phyloP scores from a whole-genome alignment of 129 eudicot species.

The Rutidosis leptorrhynchoides region DNA sequence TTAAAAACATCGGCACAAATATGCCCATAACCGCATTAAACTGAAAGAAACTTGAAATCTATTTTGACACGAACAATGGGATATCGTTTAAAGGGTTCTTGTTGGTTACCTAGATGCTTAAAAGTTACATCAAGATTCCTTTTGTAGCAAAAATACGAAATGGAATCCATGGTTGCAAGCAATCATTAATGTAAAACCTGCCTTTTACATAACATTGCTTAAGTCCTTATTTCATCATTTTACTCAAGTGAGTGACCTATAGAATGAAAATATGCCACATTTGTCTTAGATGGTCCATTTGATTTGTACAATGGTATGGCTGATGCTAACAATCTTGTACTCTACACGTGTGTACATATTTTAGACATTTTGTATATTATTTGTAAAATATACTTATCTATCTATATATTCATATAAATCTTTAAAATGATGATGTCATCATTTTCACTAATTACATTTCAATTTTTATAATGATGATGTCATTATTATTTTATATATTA shows the following conservation, averaged over 20 bases:
- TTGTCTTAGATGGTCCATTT: slow-evolving; percentile 24
- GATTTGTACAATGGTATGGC: slow-evolving; percentile 27
- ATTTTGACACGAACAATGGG: slow-evolving; percentile 20
- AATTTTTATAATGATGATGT: too few relatives aligned
- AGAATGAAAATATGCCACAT: slow-evolving; percentile 21
- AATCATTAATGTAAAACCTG: slow-evolving; percentile 25
- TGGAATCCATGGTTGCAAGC: slow-evolving; percentile 11
- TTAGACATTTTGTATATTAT: neutral
- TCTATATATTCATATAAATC: neutral
- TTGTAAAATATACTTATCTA: neutral
- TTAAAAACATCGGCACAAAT: slow-evolving; percentile 18
- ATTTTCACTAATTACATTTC: too few relatives aligned
- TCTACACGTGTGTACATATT: neutral
- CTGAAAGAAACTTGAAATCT: slow-evolving; percentile 7
- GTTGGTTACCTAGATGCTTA: slow-evolving; percentile 11
- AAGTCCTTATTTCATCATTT: slow-evolving; percentile 16
- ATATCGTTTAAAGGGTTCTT: slow-evolving; percentile 8
- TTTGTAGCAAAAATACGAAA: slow-evolving; percentile 18
- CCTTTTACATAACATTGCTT: slow-evolving; percentile 8
- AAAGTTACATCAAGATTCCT: slow-evolving; percentile 5
- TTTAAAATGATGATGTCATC: too few relatives aligned
- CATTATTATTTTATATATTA: too few relatives aligned
- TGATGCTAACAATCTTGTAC: slow-evolving; percentile 10
- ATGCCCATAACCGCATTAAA: slow-evolving; percentile 20
- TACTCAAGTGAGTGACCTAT: neutral